Conservation (phyloP, 2,329 filamentous ascomycete genomes). For the Cladosporium sp. region DNA sequence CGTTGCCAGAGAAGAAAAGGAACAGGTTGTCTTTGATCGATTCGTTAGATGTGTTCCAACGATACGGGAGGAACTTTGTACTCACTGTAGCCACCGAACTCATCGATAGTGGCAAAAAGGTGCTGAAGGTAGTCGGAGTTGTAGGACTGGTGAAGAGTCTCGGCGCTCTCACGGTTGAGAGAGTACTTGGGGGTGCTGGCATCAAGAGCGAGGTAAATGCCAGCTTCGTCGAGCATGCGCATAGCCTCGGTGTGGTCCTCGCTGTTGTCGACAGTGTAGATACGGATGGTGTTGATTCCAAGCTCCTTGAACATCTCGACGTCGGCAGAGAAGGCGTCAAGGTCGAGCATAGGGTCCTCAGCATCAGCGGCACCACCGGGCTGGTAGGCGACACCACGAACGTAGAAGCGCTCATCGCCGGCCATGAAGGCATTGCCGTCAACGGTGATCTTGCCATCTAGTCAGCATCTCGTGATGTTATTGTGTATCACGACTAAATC, state of each 20-base stretch:
- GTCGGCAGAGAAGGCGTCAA: constrained; percentile 67
- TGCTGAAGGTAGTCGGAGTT: constrained; percentile 81
- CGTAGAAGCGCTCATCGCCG: constrained; percentile 56
- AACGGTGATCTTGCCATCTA: constrained; percentile 15
- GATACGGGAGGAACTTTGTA: too few species aligned
- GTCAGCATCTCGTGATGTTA: not conserved
- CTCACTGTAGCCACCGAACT: constrained; percentile 66
- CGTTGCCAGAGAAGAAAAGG: constrained; percentile 77
- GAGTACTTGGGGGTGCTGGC: constrained; percentile 88
- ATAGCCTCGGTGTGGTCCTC: constrained; percentile 79
- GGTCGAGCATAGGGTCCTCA: constrained; percentile 71
- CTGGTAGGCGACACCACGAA: constrained; percentile 55
- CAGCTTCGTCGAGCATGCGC: constrained; percentile 70
- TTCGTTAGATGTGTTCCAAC: too few species aligned
- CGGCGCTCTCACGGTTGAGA: constrained; percentile 69
- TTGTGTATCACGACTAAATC: not conserved
- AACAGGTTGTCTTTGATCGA: constrained; percentile 74
- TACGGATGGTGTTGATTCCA: constrained; percentile 83
- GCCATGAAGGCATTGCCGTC: constrained; percentile 51
- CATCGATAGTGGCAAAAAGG: constrained; percentile 83
- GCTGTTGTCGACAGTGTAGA: constrained; percentile 91
- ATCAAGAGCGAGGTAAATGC: constrained; percentile 88
- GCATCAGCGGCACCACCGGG: constrained; percentile 57
- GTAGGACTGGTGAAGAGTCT: constrained; percentile 60
- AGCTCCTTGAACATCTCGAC: constrained; percentile 76